A percentile compares a stretch with the other conserved stretches of the same genome.
phyloP scores from a whole-genome alignment of 257 asterid species.

The Primulina eburnea region DNA sequence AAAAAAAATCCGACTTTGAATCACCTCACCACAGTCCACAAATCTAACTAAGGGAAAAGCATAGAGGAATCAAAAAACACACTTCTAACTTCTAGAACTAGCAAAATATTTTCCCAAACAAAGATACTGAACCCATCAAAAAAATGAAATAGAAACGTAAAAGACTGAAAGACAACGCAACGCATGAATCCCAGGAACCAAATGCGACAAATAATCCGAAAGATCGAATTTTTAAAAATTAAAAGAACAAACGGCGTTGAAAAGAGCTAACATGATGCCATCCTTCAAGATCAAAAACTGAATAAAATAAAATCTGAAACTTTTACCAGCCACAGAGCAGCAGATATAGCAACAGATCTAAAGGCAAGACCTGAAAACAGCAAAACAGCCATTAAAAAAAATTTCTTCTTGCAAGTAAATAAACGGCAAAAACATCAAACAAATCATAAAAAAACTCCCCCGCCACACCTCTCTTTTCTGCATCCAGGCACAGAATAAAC shows the following conservation, averaged over 20 bases:
- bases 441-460: conserved; percentile 12
- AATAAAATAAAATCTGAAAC: conserved; percentile 17
- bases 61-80: neutral
- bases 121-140: conserved; percentile 23
- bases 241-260: neutral
- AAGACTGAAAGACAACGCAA: neutral
- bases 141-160: neutral
- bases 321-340: conserved; percentile 51
- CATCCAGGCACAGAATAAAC: conserved; percentile 13
- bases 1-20: conserved; percentile 22
- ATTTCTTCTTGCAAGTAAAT: conserved; percentile 14
- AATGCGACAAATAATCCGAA: conserved; percentile 9
- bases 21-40: conserved; percentile 8
- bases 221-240: conserved; percentile 20
- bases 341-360: conserved; percentile 58
- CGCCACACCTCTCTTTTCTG: conserved; percentile 33
- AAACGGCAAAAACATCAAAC: conserved; percentile 19
- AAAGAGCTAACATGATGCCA: conserved; percentile 6
- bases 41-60: conserved; percentile 2
- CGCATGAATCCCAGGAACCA: conserved; percentile 19
- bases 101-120: neutral
- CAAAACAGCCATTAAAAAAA: conserved; percentile 29
- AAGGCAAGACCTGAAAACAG: conserved; percentile 53
- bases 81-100: conserved; percentile 6
- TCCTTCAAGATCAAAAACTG: conserved; percentile 24